A percentile compares a stretch with the other conserved stretches of the same genome.
phyloP scores from a whole-genome alignment of 495 filamentous ascomycete genomes.

The Lepidopterella palustris region DNA sequence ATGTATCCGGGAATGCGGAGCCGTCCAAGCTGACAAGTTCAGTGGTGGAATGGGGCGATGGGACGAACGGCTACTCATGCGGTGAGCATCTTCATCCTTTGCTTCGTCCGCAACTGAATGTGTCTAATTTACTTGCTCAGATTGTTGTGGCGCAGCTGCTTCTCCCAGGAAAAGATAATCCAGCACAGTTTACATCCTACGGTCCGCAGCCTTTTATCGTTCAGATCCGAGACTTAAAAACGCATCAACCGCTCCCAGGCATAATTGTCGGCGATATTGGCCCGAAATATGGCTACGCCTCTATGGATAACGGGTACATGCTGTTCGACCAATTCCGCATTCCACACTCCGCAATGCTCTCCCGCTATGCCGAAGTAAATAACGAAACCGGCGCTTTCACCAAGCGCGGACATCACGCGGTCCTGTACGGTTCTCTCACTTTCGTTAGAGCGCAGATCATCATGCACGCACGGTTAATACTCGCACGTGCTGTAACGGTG shows the following conservation, averaged over 20 bases:
- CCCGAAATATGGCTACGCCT: conserved; percentile 44
- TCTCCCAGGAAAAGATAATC: conserved; percentile 29
- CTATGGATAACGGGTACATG: conserved; percentile 49
- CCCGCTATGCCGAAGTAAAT: conserved; percentile 41
- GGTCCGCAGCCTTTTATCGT: conserved; percentile 47
- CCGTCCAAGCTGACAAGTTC: not conserved
- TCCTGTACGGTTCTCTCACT: conserved; percentile 46
- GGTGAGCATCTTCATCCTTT: not conserved
- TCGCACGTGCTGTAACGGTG: conserved; percentile 45
- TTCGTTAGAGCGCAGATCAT: conserved; percentile 44
- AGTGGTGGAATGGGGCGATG: conserved; percentile 47
- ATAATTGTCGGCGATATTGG: conserved; percentile 47
- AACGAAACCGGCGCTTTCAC: conserved; percentile 39
- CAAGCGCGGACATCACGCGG: conserved; percentile 38
- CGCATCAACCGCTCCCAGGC: conserved; percentile 39
- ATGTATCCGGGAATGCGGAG: not conserved
- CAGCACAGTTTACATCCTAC: conserved; percentile 32
- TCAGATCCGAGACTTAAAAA: conserved; percentile 43
- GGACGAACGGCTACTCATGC: conserved; percentile 44
- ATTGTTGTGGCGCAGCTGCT: conserved; percentile 45
- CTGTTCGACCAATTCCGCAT: conserved; percentile 44
- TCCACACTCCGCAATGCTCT: conserved; percentile 44
- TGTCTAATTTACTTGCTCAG: not conserved
- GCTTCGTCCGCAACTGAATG: not conserved
- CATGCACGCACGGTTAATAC: conserved; percentile 43